Conservation (phyloP, 2,329 filamentous ascomycete species). For the Pseudopyrenochaeta lycopersici region DNA sequence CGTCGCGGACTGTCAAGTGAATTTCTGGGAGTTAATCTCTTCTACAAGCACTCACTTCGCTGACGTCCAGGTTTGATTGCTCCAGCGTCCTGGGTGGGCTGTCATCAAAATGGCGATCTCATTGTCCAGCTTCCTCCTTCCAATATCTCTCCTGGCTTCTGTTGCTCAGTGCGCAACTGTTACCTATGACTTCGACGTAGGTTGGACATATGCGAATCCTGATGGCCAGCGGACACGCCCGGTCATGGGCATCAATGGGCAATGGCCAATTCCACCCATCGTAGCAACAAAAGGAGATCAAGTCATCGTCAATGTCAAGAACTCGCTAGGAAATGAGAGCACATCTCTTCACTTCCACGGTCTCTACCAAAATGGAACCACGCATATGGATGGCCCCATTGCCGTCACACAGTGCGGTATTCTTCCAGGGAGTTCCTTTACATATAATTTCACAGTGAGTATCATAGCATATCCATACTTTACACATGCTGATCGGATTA, state of each 20-base stretch:
- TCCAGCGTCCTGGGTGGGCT: constrained; percentile 6
- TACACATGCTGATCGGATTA: constrained; percentile 52
- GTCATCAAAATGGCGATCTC: constrained; percentile 54
- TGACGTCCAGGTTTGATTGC: constrained; percentile 9
- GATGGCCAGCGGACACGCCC: constrained; percentile 61
- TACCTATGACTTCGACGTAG: constrained; percentile 62
- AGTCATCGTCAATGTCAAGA: constrained; percentile 73
- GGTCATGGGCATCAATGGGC: constrained; percentile 75
- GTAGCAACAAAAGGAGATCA: constrained; percentile 78
- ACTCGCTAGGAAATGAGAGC: constrained; percentile 69
- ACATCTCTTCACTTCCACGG: constrained; percentile 81
- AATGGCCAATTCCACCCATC: constrained; percentile 78
- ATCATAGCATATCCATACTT: not conserved
- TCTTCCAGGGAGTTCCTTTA: constrained; percentile 68
- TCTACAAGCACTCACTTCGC: constrained; percentile 2
- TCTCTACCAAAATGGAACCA: constrained; percentile 78
- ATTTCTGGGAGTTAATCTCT: not conserved
- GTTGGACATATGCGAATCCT: constrained; percentile 64
- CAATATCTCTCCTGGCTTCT: constrained; percentile 39
- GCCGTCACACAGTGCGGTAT: constrained; percentile 69
- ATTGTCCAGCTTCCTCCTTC: constrained; percentile 53
- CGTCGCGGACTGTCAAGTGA: not conserved
- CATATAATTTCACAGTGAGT: constrained; percentile 61
- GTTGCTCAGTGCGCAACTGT: constrained; percentile 45
- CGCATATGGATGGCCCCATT: constrained; percentile 75